A percentile compares a stretch with the other conserved stretches of the same genome.
Evolutionary conservation across 768 basidiomycete genomes (phyloP).

Genomic region (Pulveroboletus frians): DNA sequence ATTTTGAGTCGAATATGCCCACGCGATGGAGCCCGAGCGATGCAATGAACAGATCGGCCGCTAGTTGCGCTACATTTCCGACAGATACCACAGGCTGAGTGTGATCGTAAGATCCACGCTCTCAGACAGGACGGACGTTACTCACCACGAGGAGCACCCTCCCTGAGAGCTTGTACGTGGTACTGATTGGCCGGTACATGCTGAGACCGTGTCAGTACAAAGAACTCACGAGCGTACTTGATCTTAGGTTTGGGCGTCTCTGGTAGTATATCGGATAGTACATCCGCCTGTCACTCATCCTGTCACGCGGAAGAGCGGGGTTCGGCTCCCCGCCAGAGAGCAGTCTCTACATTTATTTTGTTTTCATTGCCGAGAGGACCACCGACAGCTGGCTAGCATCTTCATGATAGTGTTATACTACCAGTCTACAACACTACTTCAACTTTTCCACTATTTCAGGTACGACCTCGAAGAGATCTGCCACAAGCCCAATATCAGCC

Average conservation of each 20-base stretch:
- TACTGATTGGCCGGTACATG: slow-evolving; percentile 28
- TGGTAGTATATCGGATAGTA: slow-evolving; percentile 50
- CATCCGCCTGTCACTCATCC: slow-evolving; percentile 40
- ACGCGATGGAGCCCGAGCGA: slow-evolving; percentile 56
- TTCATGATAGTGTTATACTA: slow-evolving; percentile 18
- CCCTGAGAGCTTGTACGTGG: slow-evolving; percentile 25
- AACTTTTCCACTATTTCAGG: slow-evolving; percentile 89
- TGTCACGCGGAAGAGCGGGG: slow-evolving; percentile 36
- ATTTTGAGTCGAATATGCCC: slow-evolving; percentile 58
- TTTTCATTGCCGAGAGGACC: neutral
- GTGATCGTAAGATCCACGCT: slow-evolving; percentile 3
- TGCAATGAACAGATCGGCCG: slow-evolving; percentile 67
- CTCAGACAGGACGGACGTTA: neutral
- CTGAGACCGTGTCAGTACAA: neutral
- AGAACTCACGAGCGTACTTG: too few species aligned
- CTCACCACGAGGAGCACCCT: slow-evolving; percentile 29
- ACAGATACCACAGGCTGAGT: slow-evolving; percentile 68
- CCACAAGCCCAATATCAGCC: slow-evolving; percentile 91
- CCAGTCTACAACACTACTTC: slow-evolving; percentile 37
- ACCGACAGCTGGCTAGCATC: neutral
- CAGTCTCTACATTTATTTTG: neutral
- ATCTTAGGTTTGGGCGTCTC: slow-evolving; percentile 13
- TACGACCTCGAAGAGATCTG: slow-evolving; percentile 87
- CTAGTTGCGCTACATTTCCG: slow-evolving; percentile 78
- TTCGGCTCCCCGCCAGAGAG: slow-evolving; percentile 46